Evolutionary conservation across 352 stramenopile genomes (phyloP).

Genomic region (Pythium graminicola): DNA sequence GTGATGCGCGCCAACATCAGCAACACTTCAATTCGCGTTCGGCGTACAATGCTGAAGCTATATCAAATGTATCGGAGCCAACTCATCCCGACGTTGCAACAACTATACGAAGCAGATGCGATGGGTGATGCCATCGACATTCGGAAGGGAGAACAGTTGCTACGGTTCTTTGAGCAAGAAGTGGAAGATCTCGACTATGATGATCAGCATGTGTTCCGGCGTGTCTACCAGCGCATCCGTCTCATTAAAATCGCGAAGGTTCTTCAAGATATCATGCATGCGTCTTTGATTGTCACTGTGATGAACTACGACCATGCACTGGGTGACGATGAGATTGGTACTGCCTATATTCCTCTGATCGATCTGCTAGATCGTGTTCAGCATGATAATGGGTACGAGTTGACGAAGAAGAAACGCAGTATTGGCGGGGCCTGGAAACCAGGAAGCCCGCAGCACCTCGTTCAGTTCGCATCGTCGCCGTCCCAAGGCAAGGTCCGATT

Average conservation of each 20-base stretch:
- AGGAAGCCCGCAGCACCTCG: neutral
- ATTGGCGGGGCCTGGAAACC: neutral
- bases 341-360: conserved; percentile 52
- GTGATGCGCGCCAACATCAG: conserved; percentile 40
- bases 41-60: conserved; percentile 51
- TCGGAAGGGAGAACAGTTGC: conserved; percentile 30
- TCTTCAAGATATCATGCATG: conserved; percentile 55
- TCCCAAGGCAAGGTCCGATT: conserved; percentile 39
- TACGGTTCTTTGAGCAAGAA: conserved; percentile 57
- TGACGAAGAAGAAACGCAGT: conserved; percentile 29
- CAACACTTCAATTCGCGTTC: conserved; percentile 43
- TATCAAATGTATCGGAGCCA: conserved; percentile 41
- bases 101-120: conserved; percentile 44
- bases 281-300: conserved; percentile 46
- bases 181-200: conserved; percentile 60
- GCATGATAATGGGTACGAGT: conserved; percentile 51
- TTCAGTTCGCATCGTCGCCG: conserved; percentile 7
- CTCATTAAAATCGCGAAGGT: conserved; percentile 50
- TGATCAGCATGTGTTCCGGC: conserved; percentile 39
- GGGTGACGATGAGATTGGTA: conserved; percentile 45
- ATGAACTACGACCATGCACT: conserved; percentile 46
- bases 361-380: conserved; percentile 60
- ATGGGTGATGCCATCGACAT: conserved; percentile 34
- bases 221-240: conserved; percentile 48
- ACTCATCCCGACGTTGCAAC: conserved; percentile 48